phyloP scores from a whole-genome alignment of 371 early-diverging fungal species.

The Mucor lusitanicus region DNA sequence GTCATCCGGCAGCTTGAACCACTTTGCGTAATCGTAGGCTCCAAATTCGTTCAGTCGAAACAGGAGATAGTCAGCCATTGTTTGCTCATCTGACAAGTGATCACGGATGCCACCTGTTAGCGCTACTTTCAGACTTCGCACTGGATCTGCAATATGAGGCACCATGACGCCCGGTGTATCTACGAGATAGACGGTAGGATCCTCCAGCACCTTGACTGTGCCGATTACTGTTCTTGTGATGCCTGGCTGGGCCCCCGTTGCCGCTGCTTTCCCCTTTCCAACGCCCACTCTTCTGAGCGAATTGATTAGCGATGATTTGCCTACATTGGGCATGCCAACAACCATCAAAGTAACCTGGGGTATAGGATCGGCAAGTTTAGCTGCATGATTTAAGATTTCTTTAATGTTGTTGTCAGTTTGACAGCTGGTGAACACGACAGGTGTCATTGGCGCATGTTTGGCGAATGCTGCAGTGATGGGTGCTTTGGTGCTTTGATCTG shows the following conservation, averaged over 20 bases:
- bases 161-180: constrained; percentile 94
- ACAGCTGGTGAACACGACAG: constrained; percentile 76
- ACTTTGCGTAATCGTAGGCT: constrained; percentile 34
- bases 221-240: constrained; percentile 84
- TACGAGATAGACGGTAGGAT: constrained; percentile 86
- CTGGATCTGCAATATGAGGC: constrained; percentile 79
- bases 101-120: constrained; percentile 90
- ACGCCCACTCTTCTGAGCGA: constrained; percentile 76
- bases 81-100: constrained; percentile 76
- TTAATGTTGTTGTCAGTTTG: constrained; percentile 63
- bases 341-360: constrained; percentile 73
- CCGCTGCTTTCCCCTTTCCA: constrained; percentile 79
- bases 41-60: constrained; percentile 74
- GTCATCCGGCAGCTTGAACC: constrained; percentile 31
- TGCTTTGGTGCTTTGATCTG: constrained; percentile 55
- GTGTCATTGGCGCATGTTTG: constrained; percentile 50
- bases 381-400: constrained; percentile 64
- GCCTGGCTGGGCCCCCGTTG: constrained; percentile 88
- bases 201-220: constrained; percentile 83
- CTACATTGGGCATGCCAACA: constrained; percentile 96
- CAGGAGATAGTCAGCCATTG: constrained; percentile 88
- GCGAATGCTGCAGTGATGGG: constrained; percentile 54
- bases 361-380: constrained; percentile 49
- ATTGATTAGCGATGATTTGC: constrained; percentile 93
- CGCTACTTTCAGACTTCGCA: constrained; percentile 77